Conservation (phyloP, 257 asterid species). For the Ophiorrhiza pumila region DNA sequence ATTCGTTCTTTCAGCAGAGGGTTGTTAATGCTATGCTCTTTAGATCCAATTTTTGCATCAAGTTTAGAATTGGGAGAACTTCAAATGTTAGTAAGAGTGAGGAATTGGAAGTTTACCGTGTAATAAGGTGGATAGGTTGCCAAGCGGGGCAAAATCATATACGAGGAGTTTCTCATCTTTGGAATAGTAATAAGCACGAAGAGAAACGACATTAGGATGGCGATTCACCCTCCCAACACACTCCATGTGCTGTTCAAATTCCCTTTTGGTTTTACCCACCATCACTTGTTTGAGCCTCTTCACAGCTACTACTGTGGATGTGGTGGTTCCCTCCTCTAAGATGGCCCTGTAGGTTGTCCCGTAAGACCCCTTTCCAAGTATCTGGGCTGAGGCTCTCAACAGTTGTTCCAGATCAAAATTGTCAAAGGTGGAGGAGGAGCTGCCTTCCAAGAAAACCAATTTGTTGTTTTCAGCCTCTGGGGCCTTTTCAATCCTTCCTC, state of each 20-base stretch:
- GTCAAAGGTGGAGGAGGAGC: conserved; percentile 34
- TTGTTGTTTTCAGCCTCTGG: conserved; percentile 78
- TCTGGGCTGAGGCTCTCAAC: conserved; percentile 88
- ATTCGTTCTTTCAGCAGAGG: not conserved
- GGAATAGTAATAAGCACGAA: conserved; percentile 92
- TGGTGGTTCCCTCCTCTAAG: conserved; percentile 86
- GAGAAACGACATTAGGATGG: conserved; percentile 63
- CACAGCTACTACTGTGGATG: conserved; percentile 81
- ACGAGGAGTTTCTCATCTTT: conserved; percentile 92
- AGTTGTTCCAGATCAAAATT: conserved; percentile 88
- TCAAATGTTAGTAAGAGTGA: too few relatives aligned
- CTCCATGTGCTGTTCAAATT: conserved; percentile 95
- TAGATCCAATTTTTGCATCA: too few relatives aligned
- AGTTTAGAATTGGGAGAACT: too few relatives aligned
- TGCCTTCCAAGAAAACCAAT: conserved; percentile 83
- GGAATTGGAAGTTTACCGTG: conserved; percentile 70
- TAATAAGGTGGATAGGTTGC: conserved; percentile 71
- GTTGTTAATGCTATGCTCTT: too few relatives aligned
- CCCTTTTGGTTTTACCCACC: conserved; percentile 84
- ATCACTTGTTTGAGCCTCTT: conserved; percentile 82
- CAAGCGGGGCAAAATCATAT: conserved; percentile 58
- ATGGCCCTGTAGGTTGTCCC: conserved; percentile 93
- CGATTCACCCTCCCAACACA: conserved; percentile 69
- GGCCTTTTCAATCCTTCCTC: conserved; percentile 64
- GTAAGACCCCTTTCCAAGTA: conserved; percentile 84